These are phyloP conservation scores for Hibiscus tridactylites DNA, from an alignment of 345 rosid genomes.

Conservation along the genomic window DNA sequence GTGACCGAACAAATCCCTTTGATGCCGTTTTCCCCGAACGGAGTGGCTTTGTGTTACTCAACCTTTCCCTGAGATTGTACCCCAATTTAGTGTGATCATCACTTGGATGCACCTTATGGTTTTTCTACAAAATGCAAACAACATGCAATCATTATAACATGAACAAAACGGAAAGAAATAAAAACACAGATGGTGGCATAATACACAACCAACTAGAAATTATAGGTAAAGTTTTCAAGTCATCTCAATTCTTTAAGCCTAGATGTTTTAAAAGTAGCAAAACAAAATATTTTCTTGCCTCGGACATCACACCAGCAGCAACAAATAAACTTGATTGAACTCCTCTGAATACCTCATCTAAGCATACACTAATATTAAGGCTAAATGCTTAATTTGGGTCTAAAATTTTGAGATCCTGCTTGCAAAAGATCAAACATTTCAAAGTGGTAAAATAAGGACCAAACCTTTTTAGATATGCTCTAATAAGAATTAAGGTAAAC, in stretches of 20 bases:
- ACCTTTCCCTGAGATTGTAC: conserved; percentile 61
- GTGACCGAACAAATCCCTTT: conserved; percentile 20
- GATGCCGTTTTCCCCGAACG: conserved; percentile 10
- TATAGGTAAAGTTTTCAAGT: not conserved
- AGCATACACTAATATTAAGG: no score
- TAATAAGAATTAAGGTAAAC: no score
- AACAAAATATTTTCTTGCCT: not conserved
- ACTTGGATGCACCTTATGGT: conserved; percentile 67
- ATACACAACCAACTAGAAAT: not conserved
- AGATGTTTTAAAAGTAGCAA: not conserved
- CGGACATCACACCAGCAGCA: not conserved
- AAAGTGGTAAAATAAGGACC: no score
- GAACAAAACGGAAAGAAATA: not conserved
- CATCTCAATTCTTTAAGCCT: not conserved
- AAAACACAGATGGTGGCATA: not conserved
- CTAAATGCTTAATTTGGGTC: no score
- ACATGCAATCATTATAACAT: conserved; percentile 2
- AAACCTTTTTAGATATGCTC: no score
- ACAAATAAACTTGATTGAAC: not conserved
- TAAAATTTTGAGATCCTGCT: no score
- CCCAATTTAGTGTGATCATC: conserved; percentile 15
- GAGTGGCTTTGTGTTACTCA: conserved; percentile 23
- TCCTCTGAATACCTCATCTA: no score
- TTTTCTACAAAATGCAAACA: conserved; percentile 38
- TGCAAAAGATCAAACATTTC: no score